Evolutionary conservation across 140 eudicot genomes (phyloP), one percentile per base, ranked within the genome.

Genomic region (Anethum foeniculum): DNA sequence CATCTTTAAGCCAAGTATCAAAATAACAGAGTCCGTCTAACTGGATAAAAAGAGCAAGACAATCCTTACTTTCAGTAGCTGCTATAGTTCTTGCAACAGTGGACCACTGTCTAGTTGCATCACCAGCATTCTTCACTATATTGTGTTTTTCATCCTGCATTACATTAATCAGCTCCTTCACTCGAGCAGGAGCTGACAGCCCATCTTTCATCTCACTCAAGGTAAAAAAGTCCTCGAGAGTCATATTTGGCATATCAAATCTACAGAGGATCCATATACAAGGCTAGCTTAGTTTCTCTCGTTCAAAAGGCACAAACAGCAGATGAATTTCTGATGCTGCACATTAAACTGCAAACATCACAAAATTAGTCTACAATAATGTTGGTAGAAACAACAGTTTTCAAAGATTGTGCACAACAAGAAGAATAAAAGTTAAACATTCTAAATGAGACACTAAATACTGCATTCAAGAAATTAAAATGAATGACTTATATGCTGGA

Each of bases 161-260:
- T 28, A 87, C 80, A 79, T 75, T 69, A 80, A 93, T 69, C 73
- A 94, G 92, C 71, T 90, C 94, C 77, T 74, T 83, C 14, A 94
- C 92, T 81, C 94, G 87, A 82, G 89, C 39, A 81, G 91, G 92
- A 83, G 86, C 84, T 6, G 94, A 82, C 81, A 94, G 90, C 85
- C 98, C 98, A 83, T 92, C 87, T 88, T 90, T 89, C 88, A 89
- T 85, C 94, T 94, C 97, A 36, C 88, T 82, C 82, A 77, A 80
- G 79, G 96, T 94, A 84, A 94, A 90, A 82, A 94, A 94, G 85
- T 90, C 89, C 83, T 91, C 91, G 38, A 91, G 93, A 75, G 93
- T 85, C 98, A 93, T 93, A 56, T 83, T 89, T 77, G 7, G 14
- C 39, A 79, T 79, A 27, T 84, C 78, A 83, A 83, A 36, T 81